phyloP scores from a whole-genome alignment of 306 rosid genomes.

The Oemleria cerasiformis region DNA sequence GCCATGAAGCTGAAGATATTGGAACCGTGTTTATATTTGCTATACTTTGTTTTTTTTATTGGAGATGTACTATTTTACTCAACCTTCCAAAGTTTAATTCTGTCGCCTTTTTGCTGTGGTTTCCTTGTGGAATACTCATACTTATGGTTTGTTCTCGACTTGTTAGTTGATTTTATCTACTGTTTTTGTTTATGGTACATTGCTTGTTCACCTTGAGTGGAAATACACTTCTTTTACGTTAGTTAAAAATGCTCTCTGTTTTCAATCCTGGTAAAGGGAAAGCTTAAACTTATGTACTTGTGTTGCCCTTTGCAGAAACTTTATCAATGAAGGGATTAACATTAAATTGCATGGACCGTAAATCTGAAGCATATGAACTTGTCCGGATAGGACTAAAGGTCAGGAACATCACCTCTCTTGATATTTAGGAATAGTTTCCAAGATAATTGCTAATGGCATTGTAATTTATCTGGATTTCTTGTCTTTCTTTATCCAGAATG shows the following conservation, averaged over 20 bases:
- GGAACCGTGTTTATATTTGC: background rate
- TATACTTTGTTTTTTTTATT: background rate
- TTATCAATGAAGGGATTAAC: constrained; percentile 98
- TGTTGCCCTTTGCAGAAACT: constrained; percentile 63
- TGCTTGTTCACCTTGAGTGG: background rate
- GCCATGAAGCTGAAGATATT: background rate
- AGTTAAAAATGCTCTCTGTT: background rate
- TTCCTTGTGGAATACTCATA: background rate
- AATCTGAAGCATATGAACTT: constrained; percentile 94
- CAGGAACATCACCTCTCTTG: constrained; percentile 24
- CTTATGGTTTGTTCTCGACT: background rate
- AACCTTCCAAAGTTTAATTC: background rate
- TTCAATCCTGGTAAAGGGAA: background rate
- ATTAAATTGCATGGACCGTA: constrained; percentile 97
- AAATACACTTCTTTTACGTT: background rate
- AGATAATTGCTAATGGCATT: constrained; percentile 13
- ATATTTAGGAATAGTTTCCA: constrained; percentile 4
- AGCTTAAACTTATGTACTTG: background rate
- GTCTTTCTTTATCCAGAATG: constrained; percentile 62
- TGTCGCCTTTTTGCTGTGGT: background rate
- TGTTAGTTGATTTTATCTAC: background rate
- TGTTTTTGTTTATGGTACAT: background rate
- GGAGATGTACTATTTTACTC: background rate
- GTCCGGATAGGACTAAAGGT: constrained; percentile 96
- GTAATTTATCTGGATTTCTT: constrained; percentile 22